phyloP scores from a whole-genome alignment of 495 filamentous ascomycete genomes.

The Penicillium longicatenatum region DNA sequence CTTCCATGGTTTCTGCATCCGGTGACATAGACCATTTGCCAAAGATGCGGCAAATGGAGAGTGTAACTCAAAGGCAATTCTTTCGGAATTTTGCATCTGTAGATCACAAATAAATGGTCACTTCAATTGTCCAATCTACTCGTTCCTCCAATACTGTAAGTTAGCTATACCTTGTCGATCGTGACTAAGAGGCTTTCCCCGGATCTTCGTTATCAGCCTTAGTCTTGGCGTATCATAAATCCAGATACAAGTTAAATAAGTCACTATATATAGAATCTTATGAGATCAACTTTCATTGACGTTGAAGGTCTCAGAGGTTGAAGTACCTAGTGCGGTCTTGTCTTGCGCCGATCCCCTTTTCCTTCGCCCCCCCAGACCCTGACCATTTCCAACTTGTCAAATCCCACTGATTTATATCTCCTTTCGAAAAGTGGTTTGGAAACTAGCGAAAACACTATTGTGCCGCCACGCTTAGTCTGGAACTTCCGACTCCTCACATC shows the following conservation, averaged over 20 bases:
- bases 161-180: no score
- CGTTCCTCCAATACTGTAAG: no score
- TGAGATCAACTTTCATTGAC: no score
- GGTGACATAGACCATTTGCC: neutral
- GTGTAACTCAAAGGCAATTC: neutral
- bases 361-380: conserved; percentile 1
- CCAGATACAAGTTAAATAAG: neutral
- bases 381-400: conserved; percentile 1
- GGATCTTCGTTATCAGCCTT: conserved; percentile 18
- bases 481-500: conserved; percentile 26
- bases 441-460: conserved; percentile 22
- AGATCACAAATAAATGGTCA: no score
- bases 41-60: no score
- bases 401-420: neutral
- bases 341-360: conserved; percentile 17
- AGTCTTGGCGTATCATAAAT: neutral
- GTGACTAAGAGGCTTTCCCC: conserved; percentile 16
- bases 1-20: conserved; percentile 2
- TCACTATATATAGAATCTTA: neutral
- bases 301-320: neutral
- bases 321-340: neutral
- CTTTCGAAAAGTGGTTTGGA: neutral
- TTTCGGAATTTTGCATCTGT: neutral
- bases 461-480: conserved; percentile 20
- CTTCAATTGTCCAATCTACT: no score